Percentiles rank a stretch among this genome's conserved stretches.
These are phyloP conservation scores for Yamadazyma pseudoaaseri DNA, from an alignment of 1,139 yeast species.

Conservation along the genomic window DNA sequence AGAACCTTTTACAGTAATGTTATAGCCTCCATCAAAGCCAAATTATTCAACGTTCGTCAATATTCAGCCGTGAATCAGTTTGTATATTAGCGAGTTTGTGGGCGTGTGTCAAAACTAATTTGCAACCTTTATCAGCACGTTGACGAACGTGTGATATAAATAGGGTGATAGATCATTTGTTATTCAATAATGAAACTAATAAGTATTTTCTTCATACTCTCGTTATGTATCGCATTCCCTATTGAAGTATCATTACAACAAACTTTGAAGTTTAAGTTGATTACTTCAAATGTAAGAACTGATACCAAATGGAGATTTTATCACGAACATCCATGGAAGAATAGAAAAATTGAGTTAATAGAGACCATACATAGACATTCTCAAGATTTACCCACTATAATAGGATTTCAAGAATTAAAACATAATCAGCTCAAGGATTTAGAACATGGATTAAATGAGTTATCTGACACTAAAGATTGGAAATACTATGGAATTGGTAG, in stretches of 20 bases:
- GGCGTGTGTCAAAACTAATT: too few species aligned
- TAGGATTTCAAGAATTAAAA: conserved; percentile 30
- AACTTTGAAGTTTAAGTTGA: conserved; percentile 8
- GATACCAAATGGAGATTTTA: conserved; percentile 19
- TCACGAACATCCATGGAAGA: conserved; percentile 25
- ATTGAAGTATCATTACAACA: conserved; percentile 5
- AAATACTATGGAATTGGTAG: conserved; percentile 45
- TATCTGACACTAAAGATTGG: conserved; percentile 22
- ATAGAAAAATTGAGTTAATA: conserved; percentile 19
- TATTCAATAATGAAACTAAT: not conserved
- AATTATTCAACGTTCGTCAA: too few species aligned
- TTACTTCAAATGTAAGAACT: conserved; percentile 24
- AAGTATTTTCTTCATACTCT: too few species aligned
- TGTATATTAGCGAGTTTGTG: too few species aligned
- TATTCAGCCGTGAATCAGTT: too few species aligned
- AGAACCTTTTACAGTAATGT: too few species aligned
- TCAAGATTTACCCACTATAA: conserved; percentile 19
- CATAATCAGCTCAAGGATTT: conserved; percentile 26
- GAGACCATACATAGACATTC: conserved; percentile 14
- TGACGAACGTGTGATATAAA: too few species aligned
- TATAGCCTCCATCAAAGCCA: too few species aligned
- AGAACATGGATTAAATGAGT: conserved; percentile 16
- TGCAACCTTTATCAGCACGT: too few species aligned
- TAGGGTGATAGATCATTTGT: too few species aligned
- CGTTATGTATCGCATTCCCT: conserved; percentile 2